Evolutionary conservation across 306 rosid genomes (phyloP), one percentile per base, ranked within the genome.

Genomic region (Chamaecrista fasciculata): DNA sequence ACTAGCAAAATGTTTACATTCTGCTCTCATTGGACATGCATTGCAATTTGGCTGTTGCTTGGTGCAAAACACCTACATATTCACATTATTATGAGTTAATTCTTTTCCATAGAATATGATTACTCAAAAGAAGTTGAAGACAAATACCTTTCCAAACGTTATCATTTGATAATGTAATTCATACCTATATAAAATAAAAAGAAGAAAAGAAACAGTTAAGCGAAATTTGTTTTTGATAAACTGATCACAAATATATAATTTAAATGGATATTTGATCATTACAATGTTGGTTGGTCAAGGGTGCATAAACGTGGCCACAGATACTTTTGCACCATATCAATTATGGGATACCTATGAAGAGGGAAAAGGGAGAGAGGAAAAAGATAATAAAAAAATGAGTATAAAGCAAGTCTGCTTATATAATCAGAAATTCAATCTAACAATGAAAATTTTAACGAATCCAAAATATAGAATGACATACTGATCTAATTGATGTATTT

Each of bases 131-230:
- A 29, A 0, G 1, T 0, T 28, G 14, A 19, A 12, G 65, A 33
- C 46, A 34, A 8, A 10, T 78, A 90, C 96, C 95, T 92, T 89
- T 76, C 96, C 96, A 74, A 84, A 89, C 2, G 96, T 89, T 69
- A 92, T 92, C 79, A 92, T 2, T 20, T 85, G 96, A 76, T 87
- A 89, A 79, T 87, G 98, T 8, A 92, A 81, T 56, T 87, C 84
- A 40, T 89, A 92, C 85, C 91, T 92, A 5, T n/a, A 33, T 8
- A 21, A 53, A 14, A 36, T 1, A 8, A 50, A 50, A 33, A 31
- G 42, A 6, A 57, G 4, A 40, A 29, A 74, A 9, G 69, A 6
- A 60, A 9, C 31, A 56, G 15, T 47, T 37, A 39, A 53, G 31
- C 24, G 59, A 44, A 7, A 44, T 53, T 11, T 18, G 28, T 31